Evolutionary conservation across 1,139 yeast genomes (phyloP), one percentile per base, ranked within the genome.

Genomic region (Geotrichum restrictum): DNA sequence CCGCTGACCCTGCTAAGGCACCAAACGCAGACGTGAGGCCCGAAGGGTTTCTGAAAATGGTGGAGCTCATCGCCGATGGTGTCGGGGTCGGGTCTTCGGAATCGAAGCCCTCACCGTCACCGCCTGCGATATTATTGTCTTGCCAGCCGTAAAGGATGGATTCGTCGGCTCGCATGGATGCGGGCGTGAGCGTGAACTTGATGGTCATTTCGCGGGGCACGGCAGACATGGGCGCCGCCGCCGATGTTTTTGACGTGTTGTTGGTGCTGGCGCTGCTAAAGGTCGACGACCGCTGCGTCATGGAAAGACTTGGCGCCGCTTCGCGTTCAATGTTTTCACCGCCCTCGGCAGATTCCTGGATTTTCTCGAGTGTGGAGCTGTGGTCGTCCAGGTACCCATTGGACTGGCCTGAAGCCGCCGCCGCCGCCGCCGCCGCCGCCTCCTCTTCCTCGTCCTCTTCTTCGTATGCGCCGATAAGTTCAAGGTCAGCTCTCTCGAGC

Each of bases 81-180:
- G n/a, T n/a, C n/a, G n/a, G n/a, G n/a, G n/a, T n/a, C n/a, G n/a
- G n/a, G n/a, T n/a, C n/a, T n/a, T n/a, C n/a, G n/a, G n/a, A n/a
- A n/a, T n/a, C n/a, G n/a, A n/a, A n/a, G n/a, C n/a, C n/a, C n/a
- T n/a, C n/a, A n/a, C n/a, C n/a, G n/a, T n/a, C n/a, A 16, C 58
- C 58, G 10, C 55, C 38, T 48, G 59, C 61, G 34, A 57, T 55
- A 34, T 56, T 63, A 40, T 60, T 63, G 14, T 56, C 50, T 46
- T 64, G 67, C 69, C 69, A 65, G 38, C 69, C 69, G 43, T 65
- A 65, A 27, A 65, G 56, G 22, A 59, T 52, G 40, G 59, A 62
- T 46, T 65, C 69, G 43, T 61, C 64, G 1, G 64, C 68, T 8
- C 69, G 60, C 69, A 65, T 65, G 1, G 62, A 52, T 1, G 64